A percentile compares a stretch with the other conserved stretches of the same genome.
Evolutionary conservation across 495 filamentous ascomycete species (phyloP).

Genomic region (Cercophora sp.): DNA sequence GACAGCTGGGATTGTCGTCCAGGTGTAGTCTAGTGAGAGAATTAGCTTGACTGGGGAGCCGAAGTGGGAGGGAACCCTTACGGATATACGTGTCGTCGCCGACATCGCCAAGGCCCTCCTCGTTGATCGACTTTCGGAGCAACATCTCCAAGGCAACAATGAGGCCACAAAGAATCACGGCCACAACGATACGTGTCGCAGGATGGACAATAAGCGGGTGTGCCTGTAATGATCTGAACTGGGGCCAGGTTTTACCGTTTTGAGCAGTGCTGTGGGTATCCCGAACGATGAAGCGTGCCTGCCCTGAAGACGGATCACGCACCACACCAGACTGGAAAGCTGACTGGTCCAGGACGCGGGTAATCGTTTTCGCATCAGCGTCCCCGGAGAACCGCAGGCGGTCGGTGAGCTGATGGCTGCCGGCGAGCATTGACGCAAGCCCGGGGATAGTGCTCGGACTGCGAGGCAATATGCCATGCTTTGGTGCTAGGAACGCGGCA

Average conservation of each 20-base stretch:
- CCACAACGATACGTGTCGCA: not conserved
- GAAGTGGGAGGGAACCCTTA: no score
- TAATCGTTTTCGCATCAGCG: not conserved
- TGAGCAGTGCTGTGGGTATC: not conserved
- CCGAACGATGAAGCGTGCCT: not conserved
- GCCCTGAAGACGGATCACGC: not conserved
- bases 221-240: not conserved
- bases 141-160: constrained; percentile 9
- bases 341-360: not conserved
- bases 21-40: constrained; percentile 17
- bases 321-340: not conserved
- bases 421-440: constrained; percentile 1
- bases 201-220: constrained; percentile 7
- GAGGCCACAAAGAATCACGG: constrained; percentile 1
- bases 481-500: constrained; percentile 1
- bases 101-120: constrained; percentile 12
- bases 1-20: constrained; percentile 15
- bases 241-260: not conserved
- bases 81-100: constrained; percentile 7
- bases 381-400: not conserved
- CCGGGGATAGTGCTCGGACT: not conserved
- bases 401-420: constrained; percentile 3
- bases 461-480: constrained; percentile 4
- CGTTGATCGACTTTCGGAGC: constrained; percentile 8
- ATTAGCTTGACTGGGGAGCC: no score